phyloP scores from a whole-genome alignment of 2,329 filamentous ascomycete species.

The Neurospora sp. region DNA sequence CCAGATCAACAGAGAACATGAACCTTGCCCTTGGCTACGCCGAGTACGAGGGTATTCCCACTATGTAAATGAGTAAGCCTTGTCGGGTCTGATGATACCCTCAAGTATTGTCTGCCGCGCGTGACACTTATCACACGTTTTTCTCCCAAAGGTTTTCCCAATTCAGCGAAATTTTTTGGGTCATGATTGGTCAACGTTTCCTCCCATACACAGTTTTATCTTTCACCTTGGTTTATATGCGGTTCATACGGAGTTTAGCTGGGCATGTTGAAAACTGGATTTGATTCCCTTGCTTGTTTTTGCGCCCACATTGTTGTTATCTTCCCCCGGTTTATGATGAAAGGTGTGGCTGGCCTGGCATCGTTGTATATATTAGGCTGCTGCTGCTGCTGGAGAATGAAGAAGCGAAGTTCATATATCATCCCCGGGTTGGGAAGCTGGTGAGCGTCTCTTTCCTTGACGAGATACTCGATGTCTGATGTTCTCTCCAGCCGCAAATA shows the following conservation, averaged over 20 bases:
- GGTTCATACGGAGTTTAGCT: not conserved
- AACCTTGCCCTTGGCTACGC: conserved; percentile 82
- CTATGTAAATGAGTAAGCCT: conserved; percentile 25
- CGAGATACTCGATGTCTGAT: not conserved
- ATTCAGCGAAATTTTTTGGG: not conserved
- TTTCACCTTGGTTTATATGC: not conserved
- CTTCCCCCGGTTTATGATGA: not conserved
- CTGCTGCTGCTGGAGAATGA: not conserved
- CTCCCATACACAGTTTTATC: not conserved
- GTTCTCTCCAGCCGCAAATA: not conserved
- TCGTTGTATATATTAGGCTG: not conserved
- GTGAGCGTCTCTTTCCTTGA: not conserved
- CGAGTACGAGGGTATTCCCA: conserved; percentile 80
- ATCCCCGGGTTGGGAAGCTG: not conserved
- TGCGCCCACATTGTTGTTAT: not conserved
- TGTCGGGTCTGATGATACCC: not conserved
- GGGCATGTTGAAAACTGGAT: not conserved
- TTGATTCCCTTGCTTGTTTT: not conserved
- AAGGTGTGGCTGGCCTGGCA: not conserved
- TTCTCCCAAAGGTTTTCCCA: not conserved
- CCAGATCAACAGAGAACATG: conserved; percentile 64
- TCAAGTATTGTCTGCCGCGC: not conserved
- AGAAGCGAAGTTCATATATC: not conserved
- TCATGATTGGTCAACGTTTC: not conserved
- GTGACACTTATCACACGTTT: not conserved